Evolutionary conservation across 2,329 filamentous ascomycete genomes (phyloP).

Genomic region (Aspergillus melleus): DNA sequence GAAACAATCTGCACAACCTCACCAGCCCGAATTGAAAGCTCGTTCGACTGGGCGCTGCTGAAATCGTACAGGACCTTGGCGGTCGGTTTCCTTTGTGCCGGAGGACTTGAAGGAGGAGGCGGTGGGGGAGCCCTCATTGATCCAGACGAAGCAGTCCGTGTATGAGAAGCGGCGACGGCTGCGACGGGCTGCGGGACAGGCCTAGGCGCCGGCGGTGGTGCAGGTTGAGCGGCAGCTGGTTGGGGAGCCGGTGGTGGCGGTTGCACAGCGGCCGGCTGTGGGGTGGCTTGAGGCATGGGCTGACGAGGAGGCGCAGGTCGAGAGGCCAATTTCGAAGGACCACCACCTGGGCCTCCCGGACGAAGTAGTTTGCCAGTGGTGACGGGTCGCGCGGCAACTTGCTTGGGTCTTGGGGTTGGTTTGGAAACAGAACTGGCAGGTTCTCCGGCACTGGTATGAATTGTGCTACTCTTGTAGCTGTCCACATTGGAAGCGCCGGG

Average conservation of each 20-base stretch:
- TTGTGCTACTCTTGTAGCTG: constrained; percentile 87
- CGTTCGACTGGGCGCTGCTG: constrained; percentile 76
- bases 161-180: constrained; percentile 43
- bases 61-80: constrained; percentile 95
- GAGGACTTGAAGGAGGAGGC: constrained; percentile 63
- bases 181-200: constrained; percentile 50
- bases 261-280: constrained; percentile 30
- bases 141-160: constrained; percentile 57
- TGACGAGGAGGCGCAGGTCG: constrained; percentile 38
- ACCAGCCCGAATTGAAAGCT: constrained; percentile 75
- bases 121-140: constrained; percentile 64
- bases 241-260: constrained; percentile 29
- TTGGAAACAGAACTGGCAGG: constrained; percentile 77
- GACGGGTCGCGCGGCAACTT: constrained; percentile 83
- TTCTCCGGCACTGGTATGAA: constrained; percentile 85
- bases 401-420: constrained; percentile 84
- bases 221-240: constrained; percentile 26
- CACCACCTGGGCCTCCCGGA: constrained; percentile 80
- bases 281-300: constrained; percentile 35
- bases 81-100: constrained; percentile 67
- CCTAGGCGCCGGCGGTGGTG: constrained; percentile 37
- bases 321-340: constrained; percentile 68
- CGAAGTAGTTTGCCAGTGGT: constrained; percentile 90
- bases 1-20: constrained; percentile 87
- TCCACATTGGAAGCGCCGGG: constrained; percentile 70